Evolutionary conservation across 805 yeast species (phyloP).

Genomic region (Wickerhamiella hasegawae): DNA sequence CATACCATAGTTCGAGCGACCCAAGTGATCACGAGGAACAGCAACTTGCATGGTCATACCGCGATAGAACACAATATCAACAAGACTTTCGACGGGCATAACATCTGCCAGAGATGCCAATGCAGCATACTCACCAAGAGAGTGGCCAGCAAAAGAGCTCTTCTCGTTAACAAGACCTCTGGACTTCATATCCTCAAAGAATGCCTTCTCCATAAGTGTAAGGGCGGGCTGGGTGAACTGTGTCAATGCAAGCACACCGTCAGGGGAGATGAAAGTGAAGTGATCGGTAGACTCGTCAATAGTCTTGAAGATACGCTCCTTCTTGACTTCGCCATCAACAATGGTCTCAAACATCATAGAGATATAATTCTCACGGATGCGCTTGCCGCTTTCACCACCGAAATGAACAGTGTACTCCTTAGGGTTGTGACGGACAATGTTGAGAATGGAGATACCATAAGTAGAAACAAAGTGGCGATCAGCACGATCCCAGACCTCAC

Average conservation of each 20-base stretch:
- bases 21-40: constrained; percentile 88
- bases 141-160: constrained; percentile 96
- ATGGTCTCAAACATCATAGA: constrained; percentile 96
- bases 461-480: constrained; percentile 81
- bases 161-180: constrained; percentile 91
- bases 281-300: constrained; percentile 70
- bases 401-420: constrained; percentile 88
- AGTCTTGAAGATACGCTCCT: constrained; percentile 91
- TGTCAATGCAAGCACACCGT: constrained; percentile 92
- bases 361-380: constrained; percentile 84
- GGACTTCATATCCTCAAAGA: constrained; percentile 92
- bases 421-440: constrained; percentile 92
- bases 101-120: constrained; percentile 94
- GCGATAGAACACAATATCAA: constrained; percentile 96
- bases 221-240: constrained; percentile 99
- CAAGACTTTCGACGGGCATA: constrained; percentile 94
- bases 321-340: constrained; percentile 55
- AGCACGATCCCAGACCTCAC: constrained; percentile 95
- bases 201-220: constrained; percentile 98
- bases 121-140: constrained; percentile 97
- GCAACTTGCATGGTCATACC: constrained; percentile 99
- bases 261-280: constrained; percentile 78
- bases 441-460: constrained; percentile 93
- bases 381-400: constrained; percentile 96
- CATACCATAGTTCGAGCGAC: constrained; percentile 99